Conservation (phyloP, 805 yeast genomes). For the Suhomyces vadensis region DNA sequence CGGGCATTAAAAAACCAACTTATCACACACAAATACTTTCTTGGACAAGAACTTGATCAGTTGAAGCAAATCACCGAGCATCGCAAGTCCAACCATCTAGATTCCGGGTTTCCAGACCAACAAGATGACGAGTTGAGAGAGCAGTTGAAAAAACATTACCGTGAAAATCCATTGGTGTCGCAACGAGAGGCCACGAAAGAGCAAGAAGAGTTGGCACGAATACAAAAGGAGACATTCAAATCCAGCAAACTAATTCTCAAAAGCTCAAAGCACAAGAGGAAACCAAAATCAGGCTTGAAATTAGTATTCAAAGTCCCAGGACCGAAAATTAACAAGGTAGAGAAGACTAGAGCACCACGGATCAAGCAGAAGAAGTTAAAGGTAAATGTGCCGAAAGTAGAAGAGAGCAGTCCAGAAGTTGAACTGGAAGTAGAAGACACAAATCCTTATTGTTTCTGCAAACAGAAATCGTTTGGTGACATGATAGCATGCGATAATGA, state of each 20-base stretch:
- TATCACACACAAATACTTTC: constrained; percentile 26
- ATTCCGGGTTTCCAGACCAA: background rate
- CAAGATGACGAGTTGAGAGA: constrained; percentile 24
- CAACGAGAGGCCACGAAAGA: constrained; percentile 41
- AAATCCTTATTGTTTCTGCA: constrained; percentile 25
- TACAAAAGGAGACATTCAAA: constrained; percentile 40
- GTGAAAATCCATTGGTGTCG: constrained; percentile 35
- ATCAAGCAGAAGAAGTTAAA: background rate
- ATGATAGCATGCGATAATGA: constrained; percentile 34
- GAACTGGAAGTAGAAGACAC: constrained; percentile 12
- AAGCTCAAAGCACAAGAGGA: constrained; percentile 1
- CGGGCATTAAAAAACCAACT: constrained; percentile 32
- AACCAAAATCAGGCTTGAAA: constrained; percentile 9
- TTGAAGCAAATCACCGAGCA: constrained; percentile 10
- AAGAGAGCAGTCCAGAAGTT: background rate
- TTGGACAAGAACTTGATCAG: constrained; percentile 28
- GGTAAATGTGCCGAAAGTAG: constrained; percentile 1
- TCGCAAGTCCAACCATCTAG: background rate
- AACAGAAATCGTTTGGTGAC: constrained; percentile 29
- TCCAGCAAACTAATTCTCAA: constrained; percentile 24
- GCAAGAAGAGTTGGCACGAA: constrained; percentile 21
- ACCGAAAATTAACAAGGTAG: constrained; percentile 1
- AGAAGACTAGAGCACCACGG: background rate
- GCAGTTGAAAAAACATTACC: constrained; percentile 36
- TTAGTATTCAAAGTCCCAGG: constrained; percentile 11